A percentile compares a stretch with the other conserved stretches of the same genome.
Conservation (phyloP, 192 early-diverging fungal genomes). For the Phlyctochytrium planicorne region DNA sequence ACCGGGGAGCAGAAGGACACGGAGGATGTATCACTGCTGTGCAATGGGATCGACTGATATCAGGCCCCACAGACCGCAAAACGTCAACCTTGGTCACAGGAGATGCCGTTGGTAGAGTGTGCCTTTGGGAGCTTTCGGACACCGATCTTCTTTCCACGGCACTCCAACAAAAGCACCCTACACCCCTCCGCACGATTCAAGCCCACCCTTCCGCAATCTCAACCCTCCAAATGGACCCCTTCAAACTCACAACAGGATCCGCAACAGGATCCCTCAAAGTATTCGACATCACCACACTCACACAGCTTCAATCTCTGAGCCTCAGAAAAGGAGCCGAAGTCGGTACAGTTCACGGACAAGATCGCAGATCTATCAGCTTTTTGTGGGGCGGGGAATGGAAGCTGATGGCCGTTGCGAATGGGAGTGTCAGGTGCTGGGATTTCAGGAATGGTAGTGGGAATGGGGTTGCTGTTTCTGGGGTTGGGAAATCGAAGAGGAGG, state of each 20-base stretch:
- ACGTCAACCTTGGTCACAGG: conserved; percentile 12
- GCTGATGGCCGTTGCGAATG: conserved; percentile 12
- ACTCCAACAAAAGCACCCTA: not conserved
- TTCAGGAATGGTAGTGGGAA: conserved; percentile 9
- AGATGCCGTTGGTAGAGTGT: conserved; percentile 2
- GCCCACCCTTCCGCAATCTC: conserved; percentile 13
- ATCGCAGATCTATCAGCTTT: not conserved
- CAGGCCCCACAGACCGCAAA: conserved; percentile 5
- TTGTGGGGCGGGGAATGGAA: conserved; percentile 22
- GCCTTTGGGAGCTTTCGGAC: conserved; percentile 22
- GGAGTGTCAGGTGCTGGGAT: conserved; percentile 25
- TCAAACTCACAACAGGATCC: conserved; percentile 18
- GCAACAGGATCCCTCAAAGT: conserved; percentile 7
- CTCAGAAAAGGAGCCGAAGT: conserved; percentile 13
- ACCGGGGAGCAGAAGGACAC: not conserved
- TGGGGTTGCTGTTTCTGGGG: not conserved
- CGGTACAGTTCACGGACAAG: not conserved
- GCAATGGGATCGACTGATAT: conserved; percentile 15
- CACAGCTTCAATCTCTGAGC: not conserved
- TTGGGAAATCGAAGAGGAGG: conserved; percentile 3
- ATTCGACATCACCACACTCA: conserved; percentile 15
- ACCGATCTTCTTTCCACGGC: not conserved
- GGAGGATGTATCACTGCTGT: conserved; percentile 1
- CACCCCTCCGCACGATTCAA: conserved; percentile 12
- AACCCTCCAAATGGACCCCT: conserved; percentile 17